Evolutionary conservation across 1,284 basidiomycete species (phyloP), one percentile per base, ranked within the genome.

Genomic region (Tilletia caries): DNA sequence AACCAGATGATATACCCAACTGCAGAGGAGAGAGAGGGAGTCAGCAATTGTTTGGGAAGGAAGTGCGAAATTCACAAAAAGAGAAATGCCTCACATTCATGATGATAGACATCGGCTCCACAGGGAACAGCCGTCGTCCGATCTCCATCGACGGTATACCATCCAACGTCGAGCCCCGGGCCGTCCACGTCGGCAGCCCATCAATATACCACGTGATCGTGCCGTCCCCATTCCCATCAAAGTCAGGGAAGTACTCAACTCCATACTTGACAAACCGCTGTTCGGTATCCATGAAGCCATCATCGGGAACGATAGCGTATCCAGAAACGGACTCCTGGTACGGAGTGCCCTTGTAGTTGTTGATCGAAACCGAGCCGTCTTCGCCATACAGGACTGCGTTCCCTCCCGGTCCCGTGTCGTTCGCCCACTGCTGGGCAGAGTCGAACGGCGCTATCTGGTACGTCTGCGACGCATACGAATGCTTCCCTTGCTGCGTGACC

Each of bases 401-500:
- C 12, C 58, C 64, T 15, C 54, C 52, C 5, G 4, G 68, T 0
- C 15, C 32, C 2, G 65, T 60, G 10, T 73, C 64, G 23, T 76
- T 70, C 65, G 76, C 70, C 80, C 82, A 82, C 13, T 72, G 71
- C 68, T 81, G 81, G 25, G 71, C 71, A 27, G 73, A 68, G 67
- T 82, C 80, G 64, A 82, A 83, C 12, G 83, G 83, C 0, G 81
- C 83, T 27, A 79, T 71, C 69, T 83, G 82, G 44, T 79, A 73
- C n/a, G 82, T 82, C 71, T 79, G 74, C 71, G 80, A 83, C 2
- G 78, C 81, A 43, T 73, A 75, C 34, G 76, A 75, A 37, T 71
- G 72, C 13, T 43, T 46, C 25, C 41, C 79, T 89, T 89, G 84
- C 87, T 85, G 86, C 75, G 89, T 87, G 4, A 80, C 78, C 70